Base-by-base conservation (phyloP, 148 eudicot species). In the Fagopyrum homotropicum region DNA sequence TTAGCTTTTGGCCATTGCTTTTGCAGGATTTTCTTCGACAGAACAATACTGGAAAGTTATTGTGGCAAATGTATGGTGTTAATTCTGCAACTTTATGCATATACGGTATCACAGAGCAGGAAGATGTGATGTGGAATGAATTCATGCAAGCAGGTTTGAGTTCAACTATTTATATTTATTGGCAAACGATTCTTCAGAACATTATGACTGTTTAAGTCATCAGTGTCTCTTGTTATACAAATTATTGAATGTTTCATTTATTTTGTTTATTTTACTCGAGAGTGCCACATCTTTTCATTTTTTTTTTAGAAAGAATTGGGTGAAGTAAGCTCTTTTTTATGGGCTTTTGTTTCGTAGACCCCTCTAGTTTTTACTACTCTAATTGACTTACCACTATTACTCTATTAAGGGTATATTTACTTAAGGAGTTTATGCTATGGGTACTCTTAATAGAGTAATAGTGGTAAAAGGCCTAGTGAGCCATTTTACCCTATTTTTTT, bases 11-110 rank as follows among this genome's bases (percentile, higher is more conserved):
- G 55, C 26, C 7, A 17, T 61, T 8, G 49, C 60, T 43, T 81
- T 79, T 75, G 40, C 83, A 95, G 99, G 99, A 95, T 84, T 95
- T 92, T 79, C 75, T 95, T 74, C 80, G 99, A 30, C 99, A 95
- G 83, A 95, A 95, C 84, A 95, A 95, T 81, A 92, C 99, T 17
- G 99, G 99, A 46, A 95, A 95, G 89, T 76, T 95, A 77, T 83
- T 95, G 81, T 95, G 98, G 99, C 97, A 95, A 88, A 89, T 92
- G 8, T 92, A 92, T 84, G 99, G 98, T 26, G 85, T 89, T 79
- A 85, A 90, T 76, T 88, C 92, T 79, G 97, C 98, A 77, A 88
- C 87, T 55, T 86, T 95, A 81, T 90, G 96, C 83, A 82, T 95
- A 44, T 95, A 73, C 88, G 99, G 99, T 73, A 85, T 95, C 54